Percentiles rank a stretch among this genome's conserved stretches.
Evolutionary conservation across 2,329 filamentous ascomycete genomes (phyloP).

Genomic region (Grosmannia penicillata): DNA sequence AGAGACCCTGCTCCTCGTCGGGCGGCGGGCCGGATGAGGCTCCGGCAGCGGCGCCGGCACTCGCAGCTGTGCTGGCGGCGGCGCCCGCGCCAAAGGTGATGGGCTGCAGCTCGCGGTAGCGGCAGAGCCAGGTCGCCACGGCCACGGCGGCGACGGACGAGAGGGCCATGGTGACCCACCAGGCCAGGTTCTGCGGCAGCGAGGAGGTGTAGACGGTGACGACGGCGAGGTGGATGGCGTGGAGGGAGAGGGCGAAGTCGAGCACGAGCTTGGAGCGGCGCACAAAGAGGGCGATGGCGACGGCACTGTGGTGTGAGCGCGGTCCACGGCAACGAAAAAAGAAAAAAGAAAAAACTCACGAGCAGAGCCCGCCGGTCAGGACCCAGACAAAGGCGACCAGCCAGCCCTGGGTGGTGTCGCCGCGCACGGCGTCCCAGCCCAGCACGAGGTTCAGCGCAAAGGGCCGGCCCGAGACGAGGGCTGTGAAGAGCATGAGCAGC

Average conservation of each 20-base stretch:
- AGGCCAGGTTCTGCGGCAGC: constrained; percentile 64
- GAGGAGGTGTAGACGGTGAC: constrained; percentile 62
- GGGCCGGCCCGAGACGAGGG: constrained; percentile 39
- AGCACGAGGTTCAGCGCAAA: constrained; percentile 41
- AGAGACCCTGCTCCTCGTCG: constrained; percentile 35
- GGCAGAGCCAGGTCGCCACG: constrained; percentile 80
- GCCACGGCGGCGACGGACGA: constrained; percentile 33
- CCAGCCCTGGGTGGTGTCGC: constrained; percentile 49
- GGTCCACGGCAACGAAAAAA: neutral
- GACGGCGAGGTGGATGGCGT: constrained; percentile 19
- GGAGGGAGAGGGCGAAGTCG: constrained; percentile 79
- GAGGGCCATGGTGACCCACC: constrained; percentile 55
- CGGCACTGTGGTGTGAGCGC: constrained; percentile 41
- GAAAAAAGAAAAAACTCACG: constrained; percentile 21
- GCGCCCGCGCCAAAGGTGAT: constrained; percentile 65
- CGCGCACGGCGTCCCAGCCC: constrained; percentile 42
- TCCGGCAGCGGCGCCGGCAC: constrained; percentile 7
- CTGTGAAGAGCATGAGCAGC: constrained; percentile 41
- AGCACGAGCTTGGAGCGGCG: constrained; percentile 85
- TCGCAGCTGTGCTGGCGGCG: constrained; percentile 10
- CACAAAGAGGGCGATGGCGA: constrained; percentile 71
- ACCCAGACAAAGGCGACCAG: constrained; percentile 43
- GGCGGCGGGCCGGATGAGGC: constrained; percentile 1
- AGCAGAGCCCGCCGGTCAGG: constrained; percentile 37
- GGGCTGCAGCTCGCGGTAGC: constrained; percentile 75